Evolutionary conservation across 768 basidiomycete genomes (phyloP).

Genomic region (Mycena rebaudengoi): DNA sequence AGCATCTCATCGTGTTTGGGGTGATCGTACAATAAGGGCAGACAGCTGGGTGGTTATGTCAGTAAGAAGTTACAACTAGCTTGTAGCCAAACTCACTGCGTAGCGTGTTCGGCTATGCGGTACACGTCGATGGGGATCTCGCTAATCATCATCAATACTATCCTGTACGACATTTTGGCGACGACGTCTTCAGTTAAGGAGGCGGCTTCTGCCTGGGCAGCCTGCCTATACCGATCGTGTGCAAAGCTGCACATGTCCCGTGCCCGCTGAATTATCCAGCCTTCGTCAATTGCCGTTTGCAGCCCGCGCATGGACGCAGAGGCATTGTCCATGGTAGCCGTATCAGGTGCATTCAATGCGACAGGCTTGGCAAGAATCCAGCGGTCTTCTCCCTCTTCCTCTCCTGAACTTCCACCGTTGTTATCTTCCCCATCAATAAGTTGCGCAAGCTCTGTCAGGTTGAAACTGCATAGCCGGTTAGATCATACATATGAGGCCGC

Average conservation of each 20-base stretch:
- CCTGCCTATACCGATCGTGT: constrained; percentile 80
- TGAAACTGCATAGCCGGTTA: constrained; percentile 56
- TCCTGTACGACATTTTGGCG: constrained; percentile 77
- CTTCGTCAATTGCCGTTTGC: constrained; percentile 72
- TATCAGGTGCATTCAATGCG: constrained; percentile 56
- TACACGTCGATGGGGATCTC: constrained; percentile 70
- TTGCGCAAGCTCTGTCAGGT: constrained; percentile 74
- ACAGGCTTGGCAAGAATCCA: constrained; percentile 64
- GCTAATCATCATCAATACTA: constrained; percentile 75
- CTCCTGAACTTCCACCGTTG: constrained; percentile 57
- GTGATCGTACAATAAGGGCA: constrained; percentile 67
- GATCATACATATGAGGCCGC: neutral
- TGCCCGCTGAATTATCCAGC: constrained; percentile 77
- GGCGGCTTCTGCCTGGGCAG: constrained; percentile 68
- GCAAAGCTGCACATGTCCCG: constrained; percentile 81
- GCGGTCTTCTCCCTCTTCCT: constrained; percentile 60
- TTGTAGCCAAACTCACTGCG: constrained; percentile 48
- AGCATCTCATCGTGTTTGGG: constrained; percentile 68
- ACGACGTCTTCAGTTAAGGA: constrained; percentile 55
- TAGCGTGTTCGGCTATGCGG: constrained; percentile 75
- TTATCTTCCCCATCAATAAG: constrained; percentile 81
- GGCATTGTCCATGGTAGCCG: constrained; percentile 45
- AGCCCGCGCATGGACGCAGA: constrained; percentile 73
- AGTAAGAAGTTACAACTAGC: neutral
- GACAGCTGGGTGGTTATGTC: constrained; percentile 52